Conservation (phyloP, 169 alveolate genomes). For the Amoebophrya sp. region DNA sequence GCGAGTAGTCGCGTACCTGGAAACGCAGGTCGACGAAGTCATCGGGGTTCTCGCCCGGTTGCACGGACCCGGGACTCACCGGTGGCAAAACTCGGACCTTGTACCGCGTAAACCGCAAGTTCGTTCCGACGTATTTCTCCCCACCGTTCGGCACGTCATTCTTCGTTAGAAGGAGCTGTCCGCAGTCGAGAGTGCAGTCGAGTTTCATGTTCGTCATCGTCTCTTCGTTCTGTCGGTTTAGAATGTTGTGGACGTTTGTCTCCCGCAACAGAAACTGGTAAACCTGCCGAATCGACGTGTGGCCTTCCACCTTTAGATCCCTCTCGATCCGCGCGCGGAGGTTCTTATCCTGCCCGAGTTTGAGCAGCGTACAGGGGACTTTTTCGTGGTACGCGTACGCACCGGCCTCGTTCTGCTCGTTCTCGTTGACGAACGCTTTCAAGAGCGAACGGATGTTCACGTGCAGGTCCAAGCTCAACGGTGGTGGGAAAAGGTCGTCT, state of each 20-base stretch:
- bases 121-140: neutral
- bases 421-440: neutral
- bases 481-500: too few relatives aligned
- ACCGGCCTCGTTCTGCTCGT: neutral
- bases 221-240: neutral
- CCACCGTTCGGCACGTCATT: too few relatives aligned
- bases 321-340: neutral
- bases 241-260: neutral
- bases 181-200: neutral
- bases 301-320: neutral
- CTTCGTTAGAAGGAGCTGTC: neutral
- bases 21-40: neutral
- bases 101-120: constrained; percentile 8
- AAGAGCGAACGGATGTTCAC: neutral
- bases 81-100: neutral
- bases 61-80: neutral
- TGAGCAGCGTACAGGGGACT: neutral
- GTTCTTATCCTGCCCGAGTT: neutral
- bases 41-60: neutral
- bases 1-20: neutral
- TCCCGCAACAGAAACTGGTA: neutral
- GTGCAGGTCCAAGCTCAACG: neutral
- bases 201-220: neutral
- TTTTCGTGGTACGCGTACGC: neutral
- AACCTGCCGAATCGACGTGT: neutral